Evolutionary conservation across 2,329 filamentous ascomycete genomes (phyloP), one percentile per base, ranked within the genome.

Genomic region (Alternaria tenuissima): DNA sequence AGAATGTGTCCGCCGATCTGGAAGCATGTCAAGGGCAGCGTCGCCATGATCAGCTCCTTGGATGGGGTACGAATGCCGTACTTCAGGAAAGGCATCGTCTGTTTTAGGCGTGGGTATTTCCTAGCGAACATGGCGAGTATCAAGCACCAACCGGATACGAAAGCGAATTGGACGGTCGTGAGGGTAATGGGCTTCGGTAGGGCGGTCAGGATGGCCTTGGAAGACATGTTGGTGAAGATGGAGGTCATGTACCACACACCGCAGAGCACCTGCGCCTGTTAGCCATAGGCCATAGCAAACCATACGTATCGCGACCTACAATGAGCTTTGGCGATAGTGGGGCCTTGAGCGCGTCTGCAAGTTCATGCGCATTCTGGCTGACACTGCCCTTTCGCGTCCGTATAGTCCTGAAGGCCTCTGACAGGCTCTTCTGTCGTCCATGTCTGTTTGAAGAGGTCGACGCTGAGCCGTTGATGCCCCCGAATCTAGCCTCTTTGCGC

Each of bases 221-320:
- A 97, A 24, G 95, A 98, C 2, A 95, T 97, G 78, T 98, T 99
- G 63, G 95, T 97, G 69, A 98, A 83, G 64, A 96, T 95, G 43
- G 94, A 98, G 24, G 94, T 96, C 77, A 91, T 87, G 83, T 98
- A 99, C 95, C 95, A 98, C 74, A 94, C 81, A 59, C 94, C 82
- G 80, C 94, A 98, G 49, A 97, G 88, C 52, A 86, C 80, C 94
- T 97, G 79, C 48, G 32, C 42, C 24, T 6, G 56, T 77, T 64
- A 76, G 73, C 67, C 68, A 49, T 61, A 28, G 57, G 43, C 57
- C 75, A 43, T 28, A 14, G 20, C 20, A 84, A 74, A 44, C 42
- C 32, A 24, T 7, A 9, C 22, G 20, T 26, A 52, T 38, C 12
- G 53, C 28, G 32, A 79, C 82, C 44, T 90, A 97, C 94, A 79